Base-by-base conservation (phyloP, 2,329 filamentous ascomycete species). In the Bipolaris zeicola region DNA sequence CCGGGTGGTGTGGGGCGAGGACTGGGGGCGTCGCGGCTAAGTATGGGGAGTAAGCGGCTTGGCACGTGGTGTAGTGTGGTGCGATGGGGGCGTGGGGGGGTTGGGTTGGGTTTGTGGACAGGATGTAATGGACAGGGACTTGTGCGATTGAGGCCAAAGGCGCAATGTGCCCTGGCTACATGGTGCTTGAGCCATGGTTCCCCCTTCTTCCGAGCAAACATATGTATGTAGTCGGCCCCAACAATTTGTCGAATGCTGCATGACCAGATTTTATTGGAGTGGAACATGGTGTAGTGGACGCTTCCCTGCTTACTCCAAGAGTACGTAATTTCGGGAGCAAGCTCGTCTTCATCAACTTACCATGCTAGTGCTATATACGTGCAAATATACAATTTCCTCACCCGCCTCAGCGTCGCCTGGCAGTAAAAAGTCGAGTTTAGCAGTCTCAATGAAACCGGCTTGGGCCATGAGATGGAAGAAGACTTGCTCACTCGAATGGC, bases 401-500 rank as follows among this genome's bases (percentile, higher is more conserved):
- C 67, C 68, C 2, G 31, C 10, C 18, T 62, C 37, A 1, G 64
- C 57, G 45, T 76, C 72, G 2, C 72, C 71, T 1, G 72, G 66
- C 60, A 76, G 50, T 39, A 50, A 55, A 13, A 56, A 70, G 2
- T 45, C 49, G 1, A 64, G 20, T 3, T 48, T 54, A 5, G 37
- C 57, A 22, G 53, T 66, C 42, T 55, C 62, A 37, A 44, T 43
- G 37, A 78, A 76, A 0, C 63, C 64, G 2, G 70, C 69, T 5
- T 67, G 50, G 2, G 49, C 37, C 76, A 78, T 77, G 7, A 89
- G 74, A 4, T 85, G 81, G 69, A 89, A 90, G 73, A 91, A 90
- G 2, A 85, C 75, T 6, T 80, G 78, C 70, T 91, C 88, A 61
- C 85, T 88, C 3, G 84, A 81, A 71, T 91, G 88, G 31, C 88